These are phyloP conservation scores for Aureobasidium pullulans DNA, from an alignment of 2,329 filamentous ascomycete genomes.

Conservation along the genomic window DNA sequence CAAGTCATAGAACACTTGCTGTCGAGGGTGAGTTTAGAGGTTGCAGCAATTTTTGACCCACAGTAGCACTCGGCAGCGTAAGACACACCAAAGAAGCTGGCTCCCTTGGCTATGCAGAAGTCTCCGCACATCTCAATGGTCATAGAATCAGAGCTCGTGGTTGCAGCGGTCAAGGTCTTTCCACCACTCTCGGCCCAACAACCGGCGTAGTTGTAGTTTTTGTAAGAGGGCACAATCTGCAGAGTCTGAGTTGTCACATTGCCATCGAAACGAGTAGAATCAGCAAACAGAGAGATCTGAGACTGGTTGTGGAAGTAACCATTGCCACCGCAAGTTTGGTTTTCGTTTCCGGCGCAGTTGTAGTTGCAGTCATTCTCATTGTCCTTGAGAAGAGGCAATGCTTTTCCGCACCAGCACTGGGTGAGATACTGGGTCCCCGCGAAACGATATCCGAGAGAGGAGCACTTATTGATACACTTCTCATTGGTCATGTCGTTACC, in stretches of 20 bases:
- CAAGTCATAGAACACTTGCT: slow-evolving; percentile 24
- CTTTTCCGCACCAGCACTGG: slow-evolving; percentile 39
- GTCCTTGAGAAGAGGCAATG: slow-evolving; percentile 38
- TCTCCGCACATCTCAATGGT: slow-evolving; percentile 33
- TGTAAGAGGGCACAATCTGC: slow-evolving; percentile 18
- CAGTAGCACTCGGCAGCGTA: slow-evolving; percentile 31
- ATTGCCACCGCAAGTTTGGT: slow-evolving; percentile 25
- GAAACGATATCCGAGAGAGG: slow-evolving; percentile 30
- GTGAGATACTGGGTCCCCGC: slow-evolving; percentile 43
- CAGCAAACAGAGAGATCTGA: slow-evolving; percentile 37
- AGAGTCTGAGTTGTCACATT: slow-evolving; percentile 16
- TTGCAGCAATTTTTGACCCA: slow-evolving; percentile 19
- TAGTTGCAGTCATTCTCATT: slow-evolving; percentile 25
- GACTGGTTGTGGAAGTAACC: slow-evolving; percentile 26
- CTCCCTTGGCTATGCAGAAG: slow-evolving; percentile 26
- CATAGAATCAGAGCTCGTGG: slow-evolving; percentile 25
- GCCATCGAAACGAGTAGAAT: slow-evolving; percentile 20
- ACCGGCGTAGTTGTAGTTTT: slow-evolving; percentile 12
- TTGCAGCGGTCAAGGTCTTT: slow-evolving; percentile 19
- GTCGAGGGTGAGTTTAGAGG: slow-evolving; percentile 17
- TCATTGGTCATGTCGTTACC: slow-evolving; percentile 36
- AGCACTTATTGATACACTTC: slow-evolving; percentile 41
- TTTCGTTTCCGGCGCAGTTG: slow-evolving; percentile 26
- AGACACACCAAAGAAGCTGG: slow-evolving; percentile 32
- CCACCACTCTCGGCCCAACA: slow-evolving; percentile 17